Percentiles rank a stretch among this genome's conserved stretches.
Evolutionary conservation across 371 early-diverging fungal genomes (phyloP).

Genomic region (Zychaea mexicana): DNA sequence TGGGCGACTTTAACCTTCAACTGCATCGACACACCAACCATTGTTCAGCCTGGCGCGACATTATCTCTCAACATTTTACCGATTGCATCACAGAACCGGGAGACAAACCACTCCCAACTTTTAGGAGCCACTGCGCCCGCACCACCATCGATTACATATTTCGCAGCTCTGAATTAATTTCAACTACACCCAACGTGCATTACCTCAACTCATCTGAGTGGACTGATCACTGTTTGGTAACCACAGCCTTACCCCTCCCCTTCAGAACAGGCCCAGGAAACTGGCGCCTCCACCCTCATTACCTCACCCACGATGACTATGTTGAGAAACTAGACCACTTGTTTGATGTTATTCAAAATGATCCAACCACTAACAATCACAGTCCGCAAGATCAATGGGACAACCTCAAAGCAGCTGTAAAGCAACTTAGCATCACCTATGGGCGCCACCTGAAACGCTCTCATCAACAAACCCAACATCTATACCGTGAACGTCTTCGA

Average conservation of each 20-base stretch:
- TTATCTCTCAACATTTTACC: neutral
- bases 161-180: neutral
- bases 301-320: neutral
- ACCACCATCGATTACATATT: slow-evolving; percentile 1
- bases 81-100: neutral
- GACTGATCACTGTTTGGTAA: slow-evolving; percentile 5
- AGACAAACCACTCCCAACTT: neutral
- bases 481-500: neutral
- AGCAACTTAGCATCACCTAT: neutral
- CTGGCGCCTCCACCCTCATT: neutral
- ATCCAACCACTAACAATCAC: too few relatives aligned
- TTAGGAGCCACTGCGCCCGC: neutral
- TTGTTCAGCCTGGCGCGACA: neutral
- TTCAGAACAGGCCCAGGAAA: neutral
- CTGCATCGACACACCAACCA: neutral
- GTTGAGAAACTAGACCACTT: neutral
- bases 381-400: neutral
- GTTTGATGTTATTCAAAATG: neutral
- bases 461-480: neutral
- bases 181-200: neutral
- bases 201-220: neutral
- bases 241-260: neutral
- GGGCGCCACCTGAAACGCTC: neutral
- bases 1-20: slow-evolving; percentile 1
- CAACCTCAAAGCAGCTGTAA: neutral